Percentiles rank a stretch among this genome's conserved stretches.
Conservation (phyloP, 2,329 filamentous ascomycete species). For the Neocatenulostroma microsporum region DNA sequence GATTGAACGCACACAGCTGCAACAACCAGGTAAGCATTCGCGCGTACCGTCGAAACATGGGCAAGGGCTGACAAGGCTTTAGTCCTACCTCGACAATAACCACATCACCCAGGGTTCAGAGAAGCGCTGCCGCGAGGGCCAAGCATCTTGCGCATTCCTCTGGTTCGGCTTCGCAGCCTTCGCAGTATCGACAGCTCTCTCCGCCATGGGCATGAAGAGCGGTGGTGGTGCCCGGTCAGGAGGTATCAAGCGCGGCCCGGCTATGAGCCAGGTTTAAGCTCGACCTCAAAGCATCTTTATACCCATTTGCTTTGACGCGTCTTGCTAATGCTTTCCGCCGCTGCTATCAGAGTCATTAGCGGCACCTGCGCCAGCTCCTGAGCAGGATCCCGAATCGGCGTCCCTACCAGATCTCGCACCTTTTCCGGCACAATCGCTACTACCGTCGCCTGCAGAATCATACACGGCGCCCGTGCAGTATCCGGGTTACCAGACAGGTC, state of each 20-base stretch:
- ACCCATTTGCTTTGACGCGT: no score
- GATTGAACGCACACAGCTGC: constrained; percentile 63
- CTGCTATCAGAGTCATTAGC: not conserved
- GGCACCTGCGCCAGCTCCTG: not conserved
- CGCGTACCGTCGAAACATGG: no score
- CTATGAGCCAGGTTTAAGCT: constrained; percentile 53
- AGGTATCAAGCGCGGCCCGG: constrained; percentile 40
- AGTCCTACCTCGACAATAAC: constrained; percentile 34
- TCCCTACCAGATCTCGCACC: not conserved
- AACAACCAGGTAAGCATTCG: constrained; percentile 45
- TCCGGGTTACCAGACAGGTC: no score
- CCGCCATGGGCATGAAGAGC: constrained; percentile 48
- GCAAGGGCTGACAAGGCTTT: no score
- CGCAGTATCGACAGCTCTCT: constrained; percentile 46
- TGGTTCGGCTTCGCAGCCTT: constrained; percentile 68
- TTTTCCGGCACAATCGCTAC: not conserved
- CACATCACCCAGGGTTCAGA: constrained; percentile 40
- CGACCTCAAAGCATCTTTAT: no score
- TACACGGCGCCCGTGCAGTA: no score
- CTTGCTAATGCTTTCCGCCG: no score
- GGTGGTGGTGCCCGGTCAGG: constrained; percentile 37
- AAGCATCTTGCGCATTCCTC: constrained; percentile 66
- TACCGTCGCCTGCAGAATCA: no score
- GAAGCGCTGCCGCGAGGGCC: constrained; percentile 64
- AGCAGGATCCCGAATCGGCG: not conserved